Base-by-base conservation (phyloP, 2,329 filamentous ascomycete species). In the Elsinoe necatrix region DNA sequence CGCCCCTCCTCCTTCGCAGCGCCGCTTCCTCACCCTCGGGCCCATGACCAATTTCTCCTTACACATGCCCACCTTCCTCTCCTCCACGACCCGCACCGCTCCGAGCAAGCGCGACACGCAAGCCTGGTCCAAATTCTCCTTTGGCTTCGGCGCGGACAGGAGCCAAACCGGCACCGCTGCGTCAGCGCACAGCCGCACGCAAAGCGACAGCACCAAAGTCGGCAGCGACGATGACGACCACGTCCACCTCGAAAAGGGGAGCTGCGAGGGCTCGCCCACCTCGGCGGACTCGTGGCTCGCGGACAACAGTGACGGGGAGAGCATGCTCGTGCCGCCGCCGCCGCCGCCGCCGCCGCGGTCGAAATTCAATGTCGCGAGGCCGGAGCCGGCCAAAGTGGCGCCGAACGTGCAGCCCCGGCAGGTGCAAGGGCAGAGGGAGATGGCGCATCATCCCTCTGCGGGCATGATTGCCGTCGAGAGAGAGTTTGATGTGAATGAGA, bases 61-160 rank as follows among this genome's bases (percentile, higher is more conserved):
- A 4, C 45, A 50, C 45, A 50, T 50, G 45, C 45, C 45, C 25
- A 16, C 23, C 25, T 20, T 50, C 16, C 25, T 50, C 25, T 31
- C 45, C 25, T 18, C 45, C 25, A 1, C 14, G 25, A 20, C 45
- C 27, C 12, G 45, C 25, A 11, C 6, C 12, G 27, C 45, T 6
- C 12, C 12, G 7, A 20, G 16, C 27, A 50, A 50, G 3, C 12
- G 45, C 12, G 45, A 50, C 25, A 50, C 45, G 20, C 45, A 50
- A 50, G 45, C 45, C 45, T 50, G 45, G 45, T 50, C 45, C 45
- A 50, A 50, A 34, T 50, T 50, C 45, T 50, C 45, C 25, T 50
- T 50, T 25, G 45, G 45, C 45, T 50, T 50, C 45, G 27, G 45
- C 39, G 39, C 34, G 9, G 34, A 12, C 41, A 42, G 20, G 20